These are phyloP conservation scores for Buddleja alternifolia DNA, from an alignment of 257 asterid genomes.

Conservation along the genomic window DNA sequence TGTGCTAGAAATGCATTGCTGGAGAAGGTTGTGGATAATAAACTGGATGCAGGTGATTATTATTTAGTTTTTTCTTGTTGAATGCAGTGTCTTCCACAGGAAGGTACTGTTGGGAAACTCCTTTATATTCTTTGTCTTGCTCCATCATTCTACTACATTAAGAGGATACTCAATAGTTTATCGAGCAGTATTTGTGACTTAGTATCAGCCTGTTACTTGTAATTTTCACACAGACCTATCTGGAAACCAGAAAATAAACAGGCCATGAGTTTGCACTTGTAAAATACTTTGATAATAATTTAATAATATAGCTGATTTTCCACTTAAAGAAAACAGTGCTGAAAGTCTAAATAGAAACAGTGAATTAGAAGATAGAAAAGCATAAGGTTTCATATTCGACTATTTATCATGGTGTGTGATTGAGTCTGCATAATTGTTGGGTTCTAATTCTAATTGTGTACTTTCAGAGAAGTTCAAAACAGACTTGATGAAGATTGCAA, in stretches of 20 bases:
- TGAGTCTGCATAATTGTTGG: neutral
- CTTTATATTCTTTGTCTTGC: neutral
- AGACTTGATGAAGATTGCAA: constrained; percentile 74
- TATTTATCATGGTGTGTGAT: neutral
- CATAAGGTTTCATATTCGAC: neutral
- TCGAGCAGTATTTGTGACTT: neutral
- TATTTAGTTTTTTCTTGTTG: neutral
- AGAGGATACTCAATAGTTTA: too few relatives aligned
- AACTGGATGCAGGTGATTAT: constrained; percentile 72
- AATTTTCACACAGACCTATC: neutral
- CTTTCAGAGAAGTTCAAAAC: constrained; percentile 63
- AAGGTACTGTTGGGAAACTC: neutral
- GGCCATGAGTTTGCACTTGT: neutral
- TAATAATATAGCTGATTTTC: neutral
- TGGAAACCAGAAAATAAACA: neutral
- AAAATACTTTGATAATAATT: neutral
- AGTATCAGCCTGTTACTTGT: neutral
- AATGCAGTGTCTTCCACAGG: neutral
- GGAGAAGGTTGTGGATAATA: constrained; percentile 89
- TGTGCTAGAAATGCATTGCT: constrained; percentile 81
- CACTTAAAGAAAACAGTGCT: neutral
- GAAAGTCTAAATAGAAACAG: neutral
- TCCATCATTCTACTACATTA: too few relatives aligned
- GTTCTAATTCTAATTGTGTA: constrained; percentile 19
- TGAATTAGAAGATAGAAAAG: neutral